Evolutionary conservation across 2,329 filamentous ascomycete species (phyloP).

Genomic region (Celoporthe dispersa): DNA sequence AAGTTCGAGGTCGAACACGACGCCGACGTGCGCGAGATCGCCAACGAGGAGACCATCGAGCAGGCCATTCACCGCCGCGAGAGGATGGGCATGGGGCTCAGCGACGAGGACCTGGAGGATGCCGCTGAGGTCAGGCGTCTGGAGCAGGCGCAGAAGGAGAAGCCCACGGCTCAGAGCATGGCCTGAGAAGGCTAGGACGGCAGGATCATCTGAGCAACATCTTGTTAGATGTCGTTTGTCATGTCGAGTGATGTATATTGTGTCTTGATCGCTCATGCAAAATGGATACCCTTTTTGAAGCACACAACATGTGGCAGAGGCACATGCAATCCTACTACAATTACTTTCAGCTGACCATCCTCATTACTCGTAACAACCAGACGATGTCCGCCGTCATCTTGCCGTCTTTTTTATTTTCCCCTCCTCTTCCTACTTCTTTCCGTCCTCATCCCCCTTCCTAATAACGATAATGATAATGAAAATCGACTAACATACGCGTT

Average conservation of each 20-base stretch:
- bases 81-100: conserved; percentile 40
- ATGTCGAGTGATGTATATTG: background rate
- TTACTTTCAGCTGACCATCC: background rate
- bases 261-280: background rate
- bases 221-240: background rate
- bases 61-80: conserved; percentile 49
- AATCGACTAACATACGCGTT: background rate
- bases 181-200: background rate
- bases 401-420: background rate
- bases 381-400: background rate
- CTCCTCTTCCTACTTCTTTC: background rate
- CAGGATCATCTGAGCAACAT: background rate
- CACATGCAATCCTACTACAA: background rate
- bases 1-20: conserved; percentile 57
- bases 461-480: background rate
- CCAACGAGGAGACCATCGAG: conserved; percentile 43
- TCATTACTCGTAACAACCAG: background rate
- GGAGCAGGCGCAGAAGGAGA: conserved; percentile 15
- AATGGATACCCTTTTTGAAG: background rate
- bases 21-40: conserved; percentile 51
- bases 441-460: background rate
- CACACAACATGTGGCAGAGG: background rate
- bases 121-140: conserved; percentile 26
- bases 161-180: background rate
- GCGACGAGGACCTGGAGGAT: conserved; percentile 38